Conservation (phyloP, 306 rosid species). For the Adenanthera pavonina region DNA sequence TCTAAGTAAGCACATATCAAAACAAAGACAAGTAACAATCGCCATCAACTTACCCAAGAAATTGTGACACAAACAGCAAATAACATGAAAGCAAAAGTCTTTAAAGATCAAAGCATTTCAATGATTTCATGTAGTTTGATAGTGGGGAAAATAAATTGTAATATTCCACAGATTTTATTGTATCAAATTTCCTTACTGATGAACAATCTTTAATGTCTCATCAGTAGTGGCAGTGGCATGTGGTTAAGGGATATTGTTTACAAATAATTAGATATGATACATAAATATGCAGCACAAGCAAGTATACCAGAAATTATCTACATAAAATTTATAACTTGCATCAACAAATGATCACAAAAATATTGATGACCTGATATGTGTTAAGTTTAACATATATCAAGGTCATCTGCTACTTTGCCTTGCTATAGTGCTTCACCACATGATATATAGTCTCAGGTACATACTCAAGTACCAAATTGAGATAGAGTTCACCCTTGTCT, state of each 20-base stretch:
- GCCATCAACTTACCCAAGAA: not conserved
- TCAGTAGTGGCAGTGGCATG: not conserved
- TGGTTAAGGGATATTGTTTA: not conserved
- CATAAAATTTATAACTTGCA: not conserved
- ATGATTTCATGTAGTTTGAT: not conserved
- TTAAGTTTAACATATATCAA: constrained; percentile 71
- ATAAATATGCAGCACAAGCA: not conserved
- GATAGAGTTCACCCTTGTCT: constrained; percentile 74
- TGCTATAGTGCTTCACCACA: constrained; percentile 70
- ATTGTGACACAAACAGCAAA: not conserved
- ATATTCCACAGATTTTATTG: not conserved
- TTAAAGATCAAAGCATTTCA: not conserved
- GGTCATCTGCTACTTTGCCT: constrained; percentile 78
- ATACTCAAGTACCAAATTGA: constrained; percentile 52
- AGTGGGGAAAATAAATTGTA: not conserved
- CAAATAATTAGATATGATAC: not conserved
- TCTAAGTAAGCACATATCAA: not conserved
- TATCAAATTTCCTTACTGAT: not conserved
- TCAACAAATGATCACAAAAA: not conserved
- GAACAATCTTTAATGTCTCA: not conserved
- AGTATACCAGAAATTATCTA: not conserved
- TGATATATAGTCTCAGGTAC: constrained; percentile 67
- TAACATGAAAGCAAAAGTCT: not conserved
- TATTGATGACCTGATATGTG: constrained; percentile 61
- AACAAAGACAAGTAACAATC: not conserved